Evolutionary conservation across 768 basidiomycete genomes (phyloP), one percentile per base, ranked within the genome.

Genomic region (Boletus coccyginus): DNA sequence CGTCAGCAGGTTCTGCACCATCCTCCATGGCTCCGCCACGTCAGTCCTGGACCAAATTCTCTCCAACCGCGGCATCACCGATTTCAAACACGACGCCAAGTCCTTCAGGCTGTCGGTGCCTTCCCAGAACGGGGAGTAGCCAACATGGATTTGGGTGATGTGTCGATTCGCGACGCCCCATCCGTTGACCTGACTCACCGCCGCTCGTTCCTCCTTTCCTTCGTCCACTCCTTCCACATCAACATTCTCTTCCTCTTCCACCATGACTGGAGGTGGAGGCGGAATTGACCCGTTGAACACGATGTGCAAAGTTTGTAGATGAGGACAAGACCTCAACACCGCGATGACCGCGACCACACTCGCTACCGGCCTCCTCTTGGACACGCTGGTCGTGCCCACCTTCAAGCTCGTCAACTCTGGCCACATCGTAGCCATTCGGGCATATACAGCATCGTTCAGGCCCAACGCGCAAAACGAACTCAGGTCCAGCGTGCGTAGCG

Each of bases 251-350:
- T 13, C 16, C 16, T 38, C 38, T 17, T 39, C 38, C 17, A 35
- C 38, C 17, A 10, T n/a, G 17, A 35, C 35, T 5, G 7, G 8
- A 16, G 16, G 35, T 4, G 52, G 58, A 5, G 58, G 59, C 11
- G 42, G 51, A 17, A 54, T 43, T 21, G 56, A 46, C 32, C 57
- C 64, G 27, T 66, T 56, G 32, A 66, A 66, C 27, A 53, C 46
- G 10, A 66, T 46, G 11, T 55, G 56, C 36, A 66, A 13, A n/a
- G 44, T 50, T 7, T 55, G 41, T n/a, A 66, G 47, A 3, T 14
- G 33, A 12, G 51, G 55, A 49, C 64, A 66, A 5, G 27, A 46
- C 21, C 17, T 46, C 41, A 66, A 46, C 14, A 63, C 46, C 13
- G 58, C 49, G 11, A 63, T 50, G 24, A 66, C 58, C 13, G 58